Evolutionary conservation across 495 filamentous ascomycete genomes (phyloP).

Genomic region (Barbatosphaeria neglecta): DNA sequence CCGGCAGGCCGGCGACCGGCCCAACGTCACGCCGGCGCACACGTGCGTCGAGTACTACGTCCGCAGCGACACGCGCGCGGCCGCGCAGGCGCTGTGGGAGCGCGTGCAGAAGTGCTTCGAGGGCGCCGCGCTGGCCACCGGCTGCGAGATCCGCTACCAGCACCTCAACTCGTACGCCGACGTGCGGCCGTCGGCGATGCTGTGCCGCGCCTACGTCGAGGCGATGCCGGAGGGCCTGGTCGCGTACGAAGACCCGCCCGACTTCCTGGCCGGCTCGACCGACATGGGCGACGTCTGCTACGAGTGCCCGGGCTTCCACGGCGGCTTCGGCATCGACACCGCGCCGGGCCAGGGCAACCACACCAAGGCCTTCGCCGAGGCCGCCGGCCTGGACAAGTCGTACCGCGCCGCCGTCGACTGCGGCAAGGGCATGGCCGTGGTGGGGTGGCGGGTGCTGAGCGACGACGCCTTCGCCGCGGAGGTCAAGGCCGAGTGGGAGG

Average conservation of each 20-base stretch:
- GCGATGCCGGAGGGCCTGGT: slow-evolving; percentile 34
- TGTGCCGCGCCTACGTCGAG: slow-evolving; percentile 40
- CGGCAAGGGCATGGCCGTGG: slow-evolving; percentile 45
- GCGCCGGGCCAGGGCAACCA: slow-evolving; percentile 38
- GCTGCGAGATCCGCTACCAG: slow-evolving; percentile 37
- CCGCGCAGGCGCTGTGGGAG: slow-evolving; percentile 34
- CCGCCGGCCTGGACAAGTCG: slow-evolving; percentile 37
- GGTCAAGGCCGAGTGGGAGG: slow-evolving; percentile 28
- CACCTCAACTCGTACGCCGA: slow-evolving; percentile 42
- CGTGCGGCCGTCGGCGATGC: slow-evolving; percentile 32
- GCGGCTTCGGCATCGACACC: slow-evolving; percentile 39
- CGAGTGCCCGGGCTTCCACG: slow-evolving; percentile 46
- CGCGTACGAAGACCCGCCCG: slow-evolving; percentile 22
- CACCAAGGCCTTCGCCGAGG: slow-evolving; percentile 41
- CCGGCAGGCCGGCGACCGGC: slow-evolving; percentile 14
- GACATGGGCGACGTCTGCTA: slow-evolving; percentile 47
- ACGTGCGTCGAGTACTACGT: slow-evolving; percentile 46
- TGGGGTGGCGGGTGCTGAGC: slow-evolving; percentile 34
- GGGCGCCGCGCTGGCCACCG: slow-evolving; percentile 43
- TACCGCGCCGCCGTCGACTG: slow-evolving; percentile 34
- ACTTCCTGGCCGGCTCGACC: slow-evolving; percentile 31
- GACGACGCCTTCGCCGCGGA: slow-evolving; percentile 34
- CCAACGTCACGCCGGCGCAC: slow-evolving; percentile 40
- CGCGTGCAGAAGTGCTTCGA: slow-evolving; percentile 44
- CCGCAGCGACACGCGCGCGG: slow-evolving; percentile 30